Base-by-base conservation (phyloP, 129 eudicot species). In the Silybum marianum region DNA sequence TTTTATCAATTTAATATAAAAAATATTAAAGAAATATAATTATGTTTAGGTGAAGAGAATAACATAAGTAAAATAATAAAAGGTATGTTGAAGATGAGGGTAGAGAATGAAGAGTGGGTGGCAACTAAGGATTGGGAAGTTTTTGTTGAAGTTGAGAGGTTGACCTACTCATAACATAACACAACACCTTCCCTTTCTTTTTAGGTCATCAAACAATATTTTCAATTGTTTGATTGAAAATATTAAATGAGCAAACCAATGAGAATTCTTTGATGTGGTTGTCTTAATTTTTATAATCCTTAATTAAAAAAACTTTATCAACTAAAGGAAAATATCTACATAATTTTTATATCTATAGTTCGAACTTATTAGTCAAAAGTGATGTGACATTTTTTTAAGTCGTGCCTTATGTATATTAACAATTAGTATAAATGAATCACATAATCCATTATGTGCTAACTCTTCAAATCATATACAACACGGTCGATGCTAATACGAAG, bases 121-220 rank as follows among this genome's bases (percentile, higher is more conserved):
- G 86, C 86, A 77, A 83, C 74, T 83, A 83, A 76, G 72, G 72
- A 60, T 68, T 68, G 65, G 36, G 24, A 69, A 26, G 78, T 83
- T 76, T 63, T 63, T 21, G 78, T 62, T 76, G 78, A 83, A 77
- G 82, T 77, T 70, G 86, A 76, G 86, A 76, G 81, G 82, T 83
- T 83, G 78, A 83, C 77, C 86, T 36, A 83, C 81, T 81, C 54
- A 82, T 32, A 69, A n/a, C n/a, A n/a, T n/a, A n/a, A 48, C 77
- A 70, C 81, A 69, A 80, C 48, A 69, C 72, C 42, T 76, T 40
- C 82, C 73, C 58, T 71, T 71, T 38, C 78, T 58, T 46, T 71
- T 44, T 46, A 44, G 84, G 72, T 69, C 48, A 46, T 46, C n/a
- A 46, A 46, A 46, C 3, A 11, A 58, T 58, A 16, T 58, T n/a